Evolutionary conservation across 768 basidiomycete genomes (phyloP).

Genomic region (Boletus huronensis): DNA sequence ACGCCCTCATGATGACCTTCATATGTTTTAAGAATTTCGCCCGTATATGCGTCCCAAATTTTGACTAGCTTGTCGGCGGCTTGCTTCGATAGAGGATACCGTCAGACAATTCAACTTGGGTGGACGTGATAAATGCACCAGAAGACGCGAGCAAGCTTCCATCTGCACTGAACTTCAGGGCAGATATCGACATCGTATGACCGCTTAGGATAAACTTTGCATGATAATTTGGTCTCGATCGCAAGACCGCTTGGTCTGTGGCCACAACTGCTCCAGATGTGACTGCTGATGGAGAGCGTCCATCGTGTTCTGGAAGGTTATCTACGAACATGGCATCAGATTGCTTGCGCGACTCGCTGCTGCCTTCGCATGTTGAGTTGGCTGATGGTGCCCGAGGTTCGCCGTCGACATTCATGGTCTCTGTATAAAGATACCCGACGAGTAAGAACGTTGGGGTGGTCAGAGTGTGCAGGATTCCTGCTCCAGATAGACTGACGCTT

Average conservation of each 20-base stretch:
- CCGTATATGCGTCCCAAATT: constrained; percentile 72
- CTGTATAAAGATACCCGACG: not conserved
- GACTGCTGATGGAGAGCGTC: not conserved
- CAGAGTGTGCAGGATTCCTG: not conserved
- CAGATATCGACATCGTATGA: constrained; percentile 80
- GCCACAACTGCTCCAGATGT: not conserved
- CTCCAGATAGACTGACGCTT: not conserved
- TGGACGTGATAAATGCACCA: constrained; percentile 49
- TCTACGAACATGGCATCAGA: constrained; percentile 11
- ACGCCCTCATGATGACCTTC: constrained; percentile 78
- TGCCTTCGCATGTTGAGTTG: not conserved
- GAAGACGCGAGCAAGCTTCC: constrained; percentile 79
- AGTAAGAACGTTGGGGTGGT: not conserved
- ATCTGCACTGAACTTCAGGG: constrained; percentile 86
- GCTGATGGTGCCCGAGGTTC: not conserved
- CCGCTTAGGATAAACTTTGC: constrained; percentile 66
- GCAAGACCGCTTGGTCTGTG: constrained; percentile 5
- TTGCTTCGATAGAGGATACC: constrained; percentile 44
- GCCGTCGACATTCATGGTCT: constrained; percentile 17
- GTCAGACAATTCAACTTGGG: constrained; percentile 10
- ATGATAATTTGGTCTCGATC: constrained; percentile 48
- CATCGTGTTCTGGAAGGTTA: constrained; percentile 1
- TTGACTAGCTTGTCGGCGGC: constrained; percentile 83
- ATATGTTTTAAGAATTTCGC: constrained; percentile 69
- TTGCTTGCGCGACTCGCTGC: constrained; percentile 3